Conservation (phyloP, 2,329 filamentous ascomycete species). For the Pyrenochaeta sp. region DNA sequence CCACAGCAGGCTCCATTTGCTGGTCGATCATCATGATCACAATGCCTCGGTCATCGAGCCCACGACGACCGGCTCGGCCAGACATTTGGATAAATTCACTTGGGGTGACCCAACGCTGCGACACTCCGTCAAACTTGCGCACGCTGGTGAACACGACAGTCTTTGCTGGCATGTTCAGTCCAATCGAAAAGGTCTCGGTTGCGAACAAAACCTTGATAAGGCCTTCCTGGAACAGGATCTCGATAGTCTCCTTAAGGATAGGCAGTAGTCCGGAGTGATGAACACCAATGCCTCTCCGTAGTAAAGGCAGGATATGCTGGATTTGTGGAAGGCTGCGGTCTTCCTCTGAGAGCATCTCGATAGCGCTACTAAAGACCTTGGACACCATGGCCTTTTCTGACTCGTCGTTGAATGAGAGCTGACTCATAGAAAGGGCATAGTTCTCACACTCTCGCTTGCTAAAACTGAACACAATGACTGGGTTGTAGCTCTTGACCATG, state of each 20-base stretch:
- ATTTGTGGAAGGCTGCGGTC: conserved; percentile 92
- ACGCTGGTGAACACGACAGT: conserved; percentile 99
- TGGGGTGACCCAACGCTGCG: conserved; percentile 83
- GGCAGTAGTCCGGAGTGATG: conserved; percentile 96
- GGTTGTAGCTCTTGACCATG: conserved; percentile 96
- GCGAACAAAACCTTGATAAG: conserved; percentile 98
- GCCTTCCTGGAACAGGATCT: conserved; percentile 98
- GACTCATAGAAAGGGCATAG: conserved; percentile 85
- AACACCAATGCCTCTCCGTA: conserved; percentile 92
- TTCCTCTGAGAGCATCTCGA: conserved; percentile 90
- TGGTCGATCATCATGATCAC: conserved; percentile 99
- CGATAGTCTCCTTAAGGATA: conserved; percentile 97
- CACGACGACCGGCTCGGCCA: conserved; percentile 93
- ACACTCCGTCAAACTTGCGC: conserved; percentile 89
- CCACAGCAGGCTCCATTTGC: conserved; percentile 92
- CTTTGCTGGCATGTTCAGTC: conserved; percentile 98
- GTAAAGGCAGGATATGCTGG: conserved; percentile 83
- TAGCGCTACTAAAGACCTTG: conserved; percentile 92
- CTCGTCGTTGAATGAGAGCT: conserved; percentile 93
- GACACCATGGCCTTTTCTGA: conserved; percentile 93
- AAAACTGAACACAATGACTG: conserved; percentile 99
- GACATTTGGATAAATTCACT: conserved; percentile 99
- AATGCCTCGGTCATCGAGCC: conserved; percentile 95
- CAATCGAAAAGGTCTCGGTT: conserved; percentile 98
- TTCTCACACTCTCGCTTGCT: conserved; percentile 97